phyloP scores from a whole-genome alignment of 495 filamentous ascomycete species.

The Penicillium soppii region DNA sequence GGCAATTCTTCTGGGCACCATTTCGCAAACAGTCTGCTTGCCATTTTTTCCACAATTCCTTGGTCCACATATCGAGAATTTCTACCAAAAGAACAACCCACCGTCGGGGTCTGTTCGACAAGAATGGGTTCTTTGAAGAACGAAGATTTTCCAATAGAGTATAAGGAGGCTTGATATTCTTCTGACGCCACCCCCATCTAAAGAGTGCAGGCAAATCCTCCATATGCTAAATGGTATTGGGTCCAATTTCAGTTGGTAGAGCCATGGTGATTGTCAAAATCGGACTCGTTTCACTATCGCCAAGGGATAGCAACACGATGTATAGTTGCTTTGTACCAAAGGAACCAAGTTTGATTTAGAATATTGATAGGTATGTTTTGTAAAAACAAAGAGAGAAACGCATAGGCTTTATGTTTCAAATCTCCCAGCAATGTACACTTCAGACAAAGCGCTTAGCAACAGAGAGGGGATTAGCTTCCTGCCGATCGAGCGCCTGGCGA shows the following conservation, averaged over 20 bases:
- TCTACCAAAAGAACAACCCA: conserved; percentile 28
- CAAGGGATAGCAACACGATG: no score
- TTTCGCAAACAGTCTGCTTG: conserved; percentile 4
- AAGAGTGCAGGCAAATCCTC: conserved; percentile 23
- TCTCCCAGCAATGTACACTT: background rate
- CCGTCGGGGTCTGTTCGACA: background rate
- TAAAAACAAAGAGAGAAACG: no score
- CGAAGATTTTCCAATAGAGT: conserved; percentile 10
- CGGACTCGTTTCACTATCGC: no score
- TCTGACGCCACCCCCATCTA: conserved; percentile 46
- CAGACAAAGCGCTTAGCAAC: conserved; percentile 1
- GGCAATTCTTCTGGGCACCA: conserved; percentile 12
- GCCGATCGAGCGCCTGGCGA: no score
- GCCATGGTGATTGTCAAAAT: no score
- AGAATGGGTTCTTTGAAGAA: background rate
- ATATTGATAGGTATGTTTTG: no score
- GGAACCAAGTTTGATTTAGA: no score
- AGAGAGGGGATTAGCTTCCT: background rate
- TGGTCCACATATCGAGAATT: conserved; percentile 31
- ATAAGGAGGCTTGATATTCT: conserved; percentile 45
- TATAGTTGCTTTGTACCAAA: no score
- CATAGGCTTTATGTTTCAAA: no score
- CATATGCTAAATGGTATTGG: conserved; percentile 9
- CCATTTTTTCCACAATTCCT: conserved; percentile 12
- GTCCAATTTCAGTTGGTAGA: no score